Conservation (phyloP, 2,329 filamentous ascomycete genomes). For the Fusarium sp. region DNA sequence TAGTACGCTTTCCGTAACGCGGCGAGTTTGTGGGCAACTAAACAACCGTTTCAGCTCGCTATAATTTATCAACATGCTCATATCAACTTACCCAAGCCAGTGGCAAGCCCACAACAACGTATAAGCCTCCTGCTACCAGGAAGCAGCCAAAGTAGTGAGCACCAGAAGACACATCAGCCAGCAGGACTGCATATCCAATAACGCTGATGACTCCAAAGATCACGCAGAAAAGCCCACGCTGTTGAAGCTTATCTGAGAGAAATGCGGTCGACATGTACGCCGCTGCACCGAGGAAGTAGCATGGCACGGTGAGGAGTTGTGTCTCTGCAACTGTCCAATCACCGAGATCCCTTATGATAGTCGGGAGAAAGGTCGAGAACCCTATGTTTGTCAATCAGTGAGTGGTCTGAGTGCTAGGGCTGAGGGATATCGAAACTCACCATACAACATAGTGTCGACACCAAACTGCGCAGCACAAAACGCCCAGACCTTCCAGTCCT, state of each 20-base stretch:
- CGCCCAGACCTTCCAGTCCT: conserved; percentile 79
- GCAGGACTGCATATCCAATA: conserved; percentile 73
- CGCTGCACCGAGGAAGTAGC: conserved; percentile 76
- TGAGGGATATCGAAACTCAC: conserved; percentile 38
- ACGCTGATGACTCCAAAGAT: conserved; percentile 70
- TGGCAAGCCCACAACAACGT: conserved; percentile 66
- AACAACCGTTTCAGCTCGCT: not conserved
- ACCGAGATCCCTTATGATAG: conserved; percentile 77
- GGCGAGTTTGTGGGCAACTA: conserved; percentile 72
- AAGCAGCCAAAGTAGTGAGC: conserved; percentile 81
- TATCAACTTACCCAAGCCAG: conserved; percentile 59
- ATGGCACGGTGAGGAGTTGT: conserved; percentile 81
- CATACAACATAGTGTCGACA: conserved; percentile 78
- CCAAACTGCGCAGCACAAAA: conserved; percentile 78
- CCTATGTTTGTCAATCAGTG: conserved; percentile 52
- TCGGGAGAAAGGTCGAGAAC: conserved; percentile 80
- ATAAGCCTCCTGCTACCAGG: conserved; percentile 78
- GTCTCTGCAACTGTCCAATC: conserved; percentile 70
- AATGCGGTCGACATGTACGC: conserved; percentile 73
- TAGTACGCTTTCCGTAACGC: conserved; percentile 79
- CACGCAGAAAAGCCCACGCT: conserved; percentile 71
- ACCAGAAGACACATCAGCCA: conserved; percentile 66
- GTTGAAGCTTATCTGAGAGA: conserved; percentile 73
- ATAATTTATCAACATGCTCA: not conserved
- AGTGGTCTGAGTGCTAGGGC: not conserved